Conservation (phyloP, 352 stramenopile genomes). For the Pythium aquatile region DNA sequence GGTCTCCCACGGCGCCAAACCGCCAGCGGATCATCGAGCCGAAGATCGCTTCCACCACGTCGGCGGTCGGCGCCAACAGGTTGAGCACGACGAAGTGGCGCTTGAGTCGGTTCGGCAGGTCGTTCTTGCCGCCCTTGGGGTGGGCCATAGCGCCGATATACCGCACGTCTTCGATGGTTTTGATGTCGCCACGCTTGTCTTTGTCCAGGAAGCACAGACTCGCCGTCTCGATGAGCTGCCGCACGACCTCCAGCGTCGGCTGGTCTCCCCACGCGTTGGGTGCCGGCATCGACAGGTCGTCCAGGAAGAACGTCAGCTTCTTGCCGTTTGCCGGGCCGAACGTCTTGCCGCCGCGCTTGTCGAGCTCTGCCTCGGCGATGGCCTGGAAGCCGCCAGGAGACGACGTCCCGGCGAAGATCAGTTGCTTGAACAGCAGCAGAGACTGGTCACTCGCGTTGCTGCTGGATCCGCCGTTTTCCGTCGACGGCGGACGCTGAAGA, state of each 20-base stretch:
- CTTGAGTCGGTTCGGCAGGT: constrained; percentile 89
- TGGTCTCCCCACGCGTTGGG: constrained; percentile 77
- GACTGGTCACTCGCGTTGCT: constrained; percentile 32
- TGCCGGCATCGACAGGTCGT: constrained; percentile 71
- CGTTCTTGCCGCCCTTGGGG: constrained; percentile 64
- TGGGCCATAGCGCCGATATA: constrained; percentile 70
- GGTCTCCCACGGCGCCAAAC: constrained; percentile 34
- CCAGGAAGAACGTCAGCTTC: constrained; percentile 78
- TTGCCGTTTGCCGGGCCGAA: constrained; percentile 68
- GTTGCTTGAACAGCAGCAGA: constrained; percentile 65
- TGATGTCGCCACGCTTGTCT: constrained; percentile 81
- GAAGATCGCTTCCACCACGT: constrained; percentile 88
- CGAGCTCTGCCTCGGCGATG: constrained; percentile 67
- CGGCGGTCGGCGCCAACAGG: constrained; percentile 60
- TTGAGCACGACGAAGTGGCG: constrained; percentile 90
- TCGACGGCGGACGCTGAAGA: constrained; percentile 2
- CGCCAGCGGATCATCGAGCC: constrained; percentile 71
- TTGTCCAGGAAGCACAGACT: constrained; percentile 82
- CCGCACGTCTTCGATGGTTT: constrained; percentile 63
- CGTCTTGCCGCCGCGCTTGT: constrained; percentile 81
- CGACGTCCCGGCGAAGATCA: constrained; percentile 88
- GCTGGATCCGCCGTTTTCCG: not conserved
- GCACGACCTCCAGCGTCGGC: constrained; percentile 69
- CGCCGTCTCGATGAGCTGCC: constrained; percentile 67
- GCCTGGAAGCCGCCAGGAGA: constrained; percentile 77